A percentile compares a stretch with the other conserved stretches of the same genome.
These are phyloP conservation scores for Uronychia binucleata DNA, from an alignment of 73 alveolate species.

Conservation along the genomic window DNA sequence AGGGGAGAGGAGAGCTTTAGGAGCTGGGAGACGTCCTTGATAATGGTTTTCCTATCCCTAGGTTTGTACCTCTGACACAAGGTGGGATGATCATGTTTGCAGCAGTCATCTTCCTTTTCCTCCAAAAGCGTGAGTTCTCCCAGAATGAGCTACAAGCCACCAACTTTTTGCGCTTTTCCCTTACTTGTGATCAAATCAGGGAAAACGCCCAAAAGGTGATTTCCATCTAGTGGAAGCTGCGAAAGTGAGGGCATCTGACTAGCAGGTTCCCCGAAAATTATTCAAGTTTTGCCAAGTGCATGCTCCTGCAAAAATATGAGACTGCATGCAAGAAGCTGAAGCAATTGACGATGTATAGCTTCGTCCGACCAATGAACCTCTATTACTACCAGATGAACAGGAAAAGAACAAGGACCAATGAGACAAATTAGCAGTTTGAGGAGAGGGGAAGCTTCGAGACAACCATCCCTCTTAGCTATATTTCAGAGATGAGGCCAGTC, in stretches of 20 bases:
- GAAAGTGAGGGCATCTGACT: too few relatives aligned
- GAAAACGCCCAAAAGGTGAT: background rate
- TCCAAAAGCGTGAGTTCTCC: background rate
- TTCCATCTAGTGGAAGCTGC: background rate
- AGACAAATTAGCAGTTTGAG: background rate
- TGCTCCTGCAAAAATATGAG: too few relatives aligned
- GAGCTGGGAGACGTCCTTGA: background rate
- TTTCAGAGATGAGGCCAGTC: background rate
- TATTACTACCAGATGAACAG: background rate
- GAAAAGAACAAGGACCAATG: background rate
- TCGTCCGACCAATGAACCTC: background rate
- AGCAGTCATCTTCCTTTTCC: background rate
- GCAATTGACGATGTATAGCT: too few relatives aligned
- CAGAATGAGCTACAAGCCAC: background rate
- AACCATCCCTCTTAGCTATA: background rate
- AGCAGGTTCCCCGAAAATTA: background rate
- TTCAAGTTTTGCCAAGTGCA: too few relatives aligned
- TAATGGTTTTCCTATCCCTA: background rate
- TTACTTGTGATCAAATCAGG: background rate
- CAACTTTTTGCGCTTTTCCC: background rate
- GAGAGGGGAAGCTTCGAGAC: background rate
- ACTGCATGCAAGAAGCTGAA: too few relatives aligned
- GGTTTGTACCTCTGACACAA: background rate
- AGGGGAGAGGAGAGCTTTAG: background rate
- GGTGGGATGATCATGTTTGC: background rate